Conservation (phyloP, 768 basidiomycete species). For the Mrakia blollopis region DNA sequence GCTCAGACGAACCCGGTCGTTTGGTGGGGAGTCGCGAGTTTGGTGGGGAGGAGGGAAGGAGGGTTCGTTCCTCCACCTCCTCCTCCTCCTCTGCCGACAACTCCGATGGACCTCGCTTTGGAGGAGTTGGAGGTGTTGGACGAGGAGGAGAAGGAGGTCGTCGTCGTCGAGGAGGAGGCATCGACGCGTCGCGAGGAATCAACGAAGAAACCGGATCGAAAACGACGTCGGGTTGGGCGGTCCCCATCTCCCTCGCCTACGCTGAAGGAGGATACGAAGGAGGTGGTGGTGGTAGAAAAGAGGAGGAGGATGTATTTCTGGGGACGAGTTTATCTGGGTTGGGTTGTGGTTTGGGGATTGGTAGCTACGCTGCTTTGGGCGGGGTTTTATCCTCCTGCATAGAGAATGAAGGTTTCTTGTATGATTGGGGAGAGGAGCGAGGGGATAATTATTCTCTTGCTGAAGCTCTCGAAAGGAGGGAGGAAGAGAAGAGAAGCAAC, state of each 20-base stretch:
- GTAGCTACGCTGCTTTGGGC: constrained; percentile 71
- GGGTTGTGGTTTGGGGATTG: constrained; percentile 72
- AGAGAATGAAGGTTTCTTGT: constrained; percentile 32
- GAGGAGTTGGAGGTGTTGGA: not conserved
- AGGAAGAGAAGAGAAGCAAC: too few species aligned
- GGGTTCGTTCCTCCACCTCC: constrained; percentile 19
- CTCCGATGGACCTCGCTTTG: not conserved
- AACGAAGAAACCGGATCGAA: too few species aligned
- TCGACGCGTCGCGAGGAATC: not conserved
- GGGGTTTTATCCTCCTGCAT: constrained; percentile 87
- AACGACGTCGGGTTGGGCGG: not conserved
- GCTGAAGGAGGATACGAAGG: not conserved
- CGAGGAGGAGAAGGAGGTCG: not conserved
- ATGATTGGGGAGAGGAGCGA: too few species aligned
- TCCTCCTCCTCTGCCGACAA: constrained; percentile 39
- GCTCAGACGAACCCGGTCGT: constrained; percentile 68
- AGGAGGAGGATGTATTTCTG: constrained; percentile 36
- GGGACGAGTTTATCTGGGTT: constrained; percentile 65
- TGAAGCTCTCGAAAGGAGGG: too few species aligned
- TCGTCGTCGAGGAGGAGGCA: not conserved
- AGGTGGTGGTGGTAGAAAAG: constrained; percentile 6
- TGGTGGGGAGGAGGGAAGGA: constrained; percentile 48
- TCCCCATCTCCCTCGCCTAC: not conserved
- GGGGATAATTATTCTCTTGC: too few species aligned
- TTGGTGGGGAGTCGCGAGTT: constrained; percentile 79